Conservation (phyloP, 2,329 filamentous ascomycete genomes). For the Pestalotiopsis sp. region DNA sequence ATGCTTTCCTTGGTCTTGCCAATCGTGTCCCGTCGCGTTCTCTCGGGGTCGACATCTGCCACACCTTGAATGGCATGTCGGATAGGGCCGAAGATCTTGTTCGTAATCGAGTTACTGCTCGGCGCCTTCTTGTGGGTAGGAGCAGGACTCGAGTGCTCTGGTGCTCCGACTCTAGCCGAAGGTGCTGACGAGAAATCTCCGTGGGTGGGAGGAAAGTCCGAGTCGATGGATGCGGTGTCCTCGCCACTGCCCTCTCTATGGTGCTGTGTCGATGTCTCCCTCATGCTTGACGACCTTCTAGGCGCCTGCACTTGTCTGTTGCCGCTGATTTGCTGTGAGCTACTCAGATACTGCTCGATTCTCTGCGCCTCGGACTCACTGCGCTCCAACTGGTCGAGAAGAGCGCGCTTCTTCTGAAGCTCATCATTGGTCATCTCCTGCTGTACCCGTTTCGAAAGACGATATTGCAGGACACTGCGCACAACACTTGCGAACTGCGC, state of each 20-base stretch:
- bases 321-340: constrained; percentile 59
- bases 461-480: constrained; percentile 82
- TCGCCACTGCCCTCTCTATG: constrained; percentile 63
- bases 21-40: constrained; percentile 88
- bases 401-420: constrained; percentile 78
- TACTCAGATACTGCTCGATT: constrained; percentile 89
- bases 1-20: constrained; percentile 93
- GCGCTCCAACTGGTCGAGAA: constrained; percentile 86
- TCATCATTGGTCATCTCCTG: constrained; percentile 97
- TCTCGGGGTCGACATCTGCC: constrained; percentile 92
- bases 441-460: constrained; percentile 91
- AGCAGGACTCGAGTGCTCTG: constrained; percentile 50
- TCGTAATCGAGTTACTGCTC: constrained; percentile 88
- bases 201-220: constrained; percentile 90
- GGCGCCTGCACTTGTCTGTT: constrained; percentile 49
- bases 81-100: constrained; percentile 92
- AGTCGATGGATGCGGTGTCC: constrained; percentile 89
- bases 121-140: constrained; percentile 75
- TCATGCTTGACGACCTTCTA: constrained; percentile 65
- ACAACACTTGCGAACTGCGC: constrained; percentile 97
- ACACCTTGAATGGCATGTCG: constrained; percentile 96
- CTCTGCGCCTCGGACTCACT: constrained; percentile 92
- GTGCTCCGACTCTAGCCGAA: constrained; percentile 74
- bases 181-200: constrained; percentile 69
- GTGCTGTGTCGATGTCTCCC: constrained; percentile 51